Percentiles rank a stretch among this genome's conserved stretches.
Conservation (phyloP, 148 eudicot species). For the Fagopyrum esculentum region DNA sequence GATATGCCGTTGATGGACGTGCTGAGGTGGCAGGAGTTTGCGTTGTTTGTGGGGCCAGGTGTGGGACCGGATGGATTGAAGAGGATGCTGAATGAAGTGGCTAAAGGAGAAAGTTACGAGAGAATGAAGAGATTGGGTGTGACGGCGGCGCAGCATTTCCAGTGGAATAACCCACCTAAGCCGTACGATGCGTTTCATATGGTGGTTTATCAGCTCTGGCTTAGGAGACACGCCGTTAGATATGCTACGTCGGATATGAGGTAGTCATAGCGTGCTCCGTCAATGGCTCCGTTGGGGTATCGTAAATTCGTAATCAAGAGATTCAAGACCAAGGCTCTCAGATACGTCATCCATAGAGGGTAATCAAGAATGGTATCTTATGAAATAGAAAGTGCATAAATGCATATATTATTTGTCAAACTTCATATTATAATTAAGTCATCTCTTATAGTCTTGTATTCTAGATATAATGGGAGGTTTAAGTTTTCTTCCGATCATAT, state of each 20-base stretch:
- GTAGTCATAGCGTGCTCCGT: neutral
- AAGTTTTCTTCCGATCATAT: too few relatives aligned
- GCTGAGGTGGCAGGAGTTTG: slow-evolving; percentile 66
- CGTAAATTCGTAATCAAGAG: too few relatives aligned
- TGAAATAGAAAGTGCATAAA: too few relatives aligned
- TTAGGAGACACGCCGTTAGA: slow-evolving; percentile 60
- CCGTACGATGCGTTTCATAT: slow-evolving; percentile 74
- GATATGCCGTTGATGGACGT: slow-evolving; percentile 87
- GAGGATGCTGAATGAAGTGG: slow-evolving; percentile 24
- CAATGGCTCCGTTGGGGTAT: too few relatives aligned
- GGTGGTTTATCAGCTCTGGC: slow-evolving; percentile 91
- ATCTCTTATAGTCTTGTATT: too few relatives aligned
- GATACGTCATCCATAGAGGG: too few relatives aligned
- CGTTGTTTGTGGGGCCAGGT: slow-evolving; percentile 42
- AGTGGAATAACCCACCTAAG: slow-evolving; percentile 54
- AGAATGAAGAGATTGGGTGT: slow-evolving; percentile 54
- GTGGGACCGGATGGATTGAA: slow-evolving; percentile 31
- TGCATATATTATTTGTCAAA: too few relatives aligned
- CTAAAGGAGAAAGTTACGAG: slow-evolving; percentile 36
- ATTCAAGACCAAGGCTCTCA: too few relatives aligned
- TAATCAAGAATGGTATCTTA: too few relatives aligned
- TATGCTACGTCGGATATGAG: slow-evolving; percentile 24
- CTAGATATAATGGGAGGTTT: too few relatives aligned
- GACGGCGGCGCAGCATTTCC: slow-evolving; percentile 46
- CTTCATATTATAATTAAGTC: too few relatives aligned